Evolutionary conservation across 2,329 filamentous ascomycete genomes (phyloP).

Genomic region (Nannizzia gypsea): DNA sequence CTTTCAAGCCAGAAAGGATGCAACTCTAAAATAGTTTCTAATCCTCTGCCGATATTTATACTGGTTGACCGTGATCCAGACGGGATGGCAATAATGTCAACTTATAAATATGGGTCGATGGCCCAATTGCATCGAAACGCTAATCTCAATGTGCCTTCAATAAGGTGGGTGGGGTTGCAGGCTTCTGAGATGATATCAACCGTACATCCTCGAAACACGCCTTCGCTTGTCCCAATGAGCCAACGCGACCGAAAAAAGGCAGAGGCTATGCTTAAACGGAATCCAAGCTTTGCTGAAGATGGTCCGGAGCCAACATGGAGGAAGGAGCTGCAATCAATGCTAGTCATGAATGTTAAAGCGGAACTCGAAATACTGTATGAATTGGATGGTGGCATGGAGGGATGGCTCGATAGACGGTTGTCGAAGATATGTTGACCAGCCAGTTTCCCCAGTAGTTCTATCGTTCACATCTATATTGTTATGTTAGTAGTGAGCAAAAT

Average conservation of each 20-base stretch:
- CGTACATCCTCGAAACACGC: constrained; percentile 15
- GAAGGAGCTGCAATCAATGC: constrained; percentile 47
- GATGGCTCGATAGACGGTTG: constrained; percentile 30
- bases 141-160: constrained; percentile 33
- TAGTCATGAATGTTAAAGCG: constrained; percentile 51
- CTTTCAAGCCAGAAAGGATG: constrained; percentile 22
- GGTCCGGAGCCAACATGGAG: constrained; percentile 38
- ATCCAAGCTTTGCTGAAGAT: constrained; percentile 32
- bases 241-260: constrained; percentile 45
- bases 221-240: constrained; percentile 37
- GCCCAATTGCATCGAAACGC: constrained; percentile 44
- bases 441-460: not conserved
- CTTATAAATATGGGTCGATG: constrained; percentile 51
- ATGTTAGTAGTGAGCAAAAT: not conserved
- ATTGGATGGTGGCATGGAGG: constrained; percentile 28
- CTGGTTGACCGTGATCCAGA: constrained; percentile 53
- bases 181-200: constrained; percentile 28
- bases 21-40: not conserved
- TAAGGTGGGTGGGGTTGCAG: constrained; percentile 50
- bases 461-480: not conserved
- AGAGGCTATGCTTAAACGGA: constrained; percentile 40
- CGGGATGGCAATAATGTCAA: constrained; percentile 50
- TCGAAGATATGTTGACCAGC: not conserved
- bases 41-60: constrained; percentile 33
- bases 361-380: constrained; percentile 48